A percentile compares a stretch with the other conserved stretches of the same genome.
These are phyloP conservation scores for Mariannaea sp. DNA, from an alignment of 2,329 filamentous ascomycete species.

Conservation along the genomic window DNA sequence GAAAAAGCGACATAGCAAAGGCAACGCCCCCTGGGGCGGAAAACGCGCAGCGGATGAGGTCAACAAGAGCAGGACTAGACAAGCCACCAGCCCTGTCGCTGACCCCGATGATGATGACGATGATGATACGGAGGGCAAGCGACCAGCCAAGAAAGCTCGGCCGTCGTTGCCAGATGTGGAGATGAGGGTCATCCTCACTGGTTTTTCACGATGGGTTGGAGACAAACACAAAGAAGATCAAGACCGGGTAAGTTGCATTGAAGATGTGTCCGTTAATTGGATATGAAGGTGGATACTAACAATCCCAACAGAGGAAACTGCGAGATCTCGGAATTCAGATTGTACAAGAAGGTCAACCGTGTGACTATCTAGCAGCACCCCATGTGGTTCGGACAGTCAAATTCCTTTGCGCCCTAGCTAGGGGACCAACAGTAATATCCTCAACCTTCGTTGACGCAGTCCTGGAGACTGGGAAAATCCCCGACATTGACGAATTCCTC, in stretches of 20 bases:
- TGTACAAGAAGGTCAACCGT: conserved; percentile 73
- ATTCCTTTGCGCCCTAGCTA: conserved; percentile 86
- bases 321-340: conserved; percentile 83
- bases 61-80: conserved; percentile 57
- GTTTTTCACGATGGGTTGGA: conserved; percentile 80
- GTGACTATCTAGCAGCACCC: conserved; percentile 87
- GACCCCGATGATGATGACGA: conserved; percentile 50
- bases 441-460: conserved; percentile 80
- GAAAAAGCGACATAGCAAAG: conserved; percentile 71
- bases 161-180: conserved; percentile 64
- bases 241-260: conserved; percentile 69
- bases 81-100: conserved; percentile 52
- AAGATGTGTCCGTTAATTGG: conserved; percentile 5
- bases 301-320: conserved; percentile 67
- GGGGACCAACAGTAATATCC: conserved; percentile 76
- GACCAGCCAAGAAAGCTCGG: conserved; percentile 66
- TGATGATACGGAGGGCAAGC: conserved; percentile 52
- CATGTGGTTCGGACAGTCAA: conserved; percentile 88
- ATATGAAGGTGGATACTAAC: conserved; percentile 26
- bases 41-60: conserved; percentile 64
- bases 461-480: conserved; percentile 69
- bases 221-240: conserved; percentile 74
- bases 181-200: conserved; percentile 81
- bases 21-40: conserved; percentile 61
- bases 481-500: conserved; percentile 66